Evolutionary conservation across 169 alveolate species (phyloP), one percentile per base, ranked within the genome.

Genomic region (Plasmodium relictum): DNA sequence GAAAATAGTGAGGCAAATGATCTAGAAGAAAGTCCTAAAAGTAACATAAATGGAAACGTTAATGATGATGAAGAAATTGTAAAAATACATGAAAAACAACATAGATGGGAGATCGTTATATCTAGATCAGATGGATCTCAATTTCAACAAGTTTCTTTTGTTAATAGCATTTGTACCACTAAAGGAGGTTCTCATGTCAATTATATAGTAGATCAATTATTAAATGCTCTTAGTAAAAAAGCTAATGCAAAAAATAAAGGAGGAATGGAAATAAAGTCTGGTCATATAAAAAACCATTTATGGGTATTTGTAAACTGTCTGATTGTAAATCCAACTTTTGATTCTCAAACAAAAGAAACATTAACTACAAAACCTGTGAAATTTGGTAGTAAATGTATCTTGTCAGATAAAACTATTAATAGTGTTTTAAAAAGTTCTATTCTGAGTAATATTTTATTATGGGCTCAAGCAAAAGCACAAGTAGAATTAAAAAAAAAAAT

Each of bases 181-280:
- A 97, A 97, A 91, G 99, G 99, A 0, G 99, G 99, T 6, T 97
- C 99, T 1, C 99, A 99, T 91, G 99, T 99, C 7, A 96, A 95
- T 66, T 98, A 97, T 93, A 98, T 98, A 2, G 92, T 98, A 1
- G 99, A 99, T 78, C 99, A 98, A 72, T 95, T 99, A 20, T 96
- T 98, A 16, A 92, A 96, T 69, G 98, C 98, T 6, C 94, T 99
- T 24, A 88, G 94, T 50, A 92, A 95, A 80, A 98, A 96, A 89
- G 98, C 97, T 39, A 93, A 96, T 48, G 98, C 98, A 65, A 98
- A 98, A 93, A 97, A 98, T 87, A 98, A 98, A 87, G 98, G 97
- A 41, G 97, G 97, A 68, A 93, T 97, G 92, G 99, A 97, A 76
- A 95, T 98, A 20, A 97, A 97, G 80, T 95, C 98, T 0, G 95